Conservation (phyloP, 345 rosid species). For the Populus ilicifolia region DNA sequence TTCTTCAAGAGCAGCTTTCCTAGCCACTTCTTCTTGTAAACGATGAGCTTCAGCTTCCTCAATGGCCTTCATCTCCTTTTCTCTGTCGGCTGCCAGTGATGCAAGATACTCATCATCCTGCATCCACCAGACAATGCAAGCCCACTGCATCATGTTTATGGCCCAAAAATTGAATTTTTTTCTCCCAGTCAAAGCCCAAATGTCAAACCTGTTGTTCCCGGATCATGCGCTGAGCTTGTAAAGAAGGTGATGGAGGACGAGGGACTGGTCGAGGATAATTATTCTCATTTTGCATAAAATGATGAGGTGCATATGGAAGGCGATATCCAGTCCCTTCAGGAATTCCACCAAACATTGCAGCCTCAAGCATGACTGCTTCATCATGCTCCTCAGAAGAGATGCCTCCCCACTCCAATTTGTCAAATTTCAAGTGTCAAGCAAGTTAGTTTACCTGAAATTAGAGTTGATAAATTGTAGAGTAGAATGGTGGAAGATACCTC, state of each 20-base stretch:
- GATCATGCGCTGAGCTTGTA: constrained; percentile 92
- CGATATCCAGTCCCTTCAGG: constrained; percentile 73
- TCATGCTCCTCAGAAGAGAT: constrained; percentile 97
- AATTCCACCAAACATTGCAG: constrained; percentile 99
- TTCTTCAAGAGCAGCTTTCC: constrained; percentile 73
- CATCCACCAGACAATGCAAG: constrained; percentile 15
- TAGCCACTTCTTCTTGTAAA: constrained; percentile 67
- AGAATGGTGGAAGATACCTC: constrained; percentile 40
- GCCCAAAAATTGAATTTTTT: background rate
- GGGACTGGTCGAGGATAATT: constrained; percentile 49
- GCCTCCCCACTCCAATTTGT: constrained; percentile 84
- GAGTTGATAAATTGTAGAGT: background rate
- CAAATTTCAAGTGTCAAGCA: constrained; percentile 16
- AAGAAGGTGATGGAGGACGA: constrained; percentile 86
- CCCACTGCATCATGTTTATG: background rate
- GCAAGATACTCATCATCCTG: constrained; percentile 98
- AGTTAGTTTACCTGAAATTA: constrained; percentile 2
- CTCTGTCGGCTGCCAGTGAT: constrained; percentile 91
- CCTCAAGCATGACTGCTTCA: constrained; percentile 99
- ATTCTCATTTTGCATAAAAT: constrained; percentile 44
- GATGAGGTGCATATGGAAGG: constrained; percentile 59
- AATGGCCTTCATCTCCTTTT: constrained; percentile 75
- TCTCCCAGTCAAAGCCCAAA: background rate
- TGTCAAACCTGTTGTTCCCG: constrained; percentile 90
- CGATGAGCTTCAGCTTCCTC: constrained; percentile 85